A percentile compares a stretch with the other conserved stretches of the same genome.
Evolutionary conservation across 495 filamentous ascomycete genomes (phyloP).

Genomic region (Xylona heveae): DNA sequence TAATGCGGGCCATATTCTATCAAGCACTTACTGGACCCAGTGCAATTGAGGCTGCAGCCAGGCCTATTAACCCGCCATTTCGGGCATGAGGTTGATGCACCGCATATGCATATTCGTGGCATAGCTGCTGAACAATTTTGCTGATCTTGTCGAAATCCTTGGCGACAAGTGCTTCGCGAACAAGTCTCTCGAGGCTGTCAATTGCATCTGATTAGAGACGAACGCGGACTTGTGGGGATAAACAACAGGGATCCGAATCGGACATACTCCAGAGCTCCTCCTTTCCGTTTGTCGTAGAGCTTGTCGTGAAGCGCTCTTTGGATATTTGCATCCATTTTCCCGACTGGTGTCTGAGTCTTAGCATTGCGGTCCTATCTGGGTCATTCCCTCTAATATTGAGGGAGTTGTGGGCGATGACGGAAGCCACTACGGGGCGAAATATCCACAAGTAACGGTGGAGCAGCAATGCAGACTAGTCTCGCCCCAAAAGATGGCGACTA

Average conservation of each 20-base stretch:
- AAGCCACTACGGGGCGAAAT: no score
- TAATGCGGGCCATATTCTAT: background rate
- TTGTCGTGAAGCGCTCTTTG: conserved; percentile 90
- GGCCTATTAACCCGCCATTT: conserved; percentile 89
- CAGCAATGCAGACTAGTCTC: no score
- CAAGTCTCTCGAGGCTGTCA: conserved; percentile 64
- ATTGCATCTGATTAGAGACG: conserved; percentile 2
- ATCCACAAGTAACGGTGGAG: no score
- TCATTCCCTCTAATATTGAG: no score
- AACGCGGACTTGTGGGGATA: conserved; percentile 4
- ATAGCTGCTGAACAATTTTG: conserved; percentile 84
- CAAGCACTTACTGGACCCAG: conserved; percentile 55
- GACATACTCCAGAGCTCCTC: conserved; percentile 87
- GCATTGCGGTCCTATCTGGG: no score
- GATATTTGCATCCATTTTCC: conserved; percentile 63
- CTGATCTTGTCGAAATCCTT: conserved; percentile 59
- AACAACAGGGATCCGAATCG: conserved; percentile 2
- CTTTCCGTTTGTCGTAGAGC: conserved; percentile 93
- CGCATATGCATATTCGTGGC: conserved; percentile 93
- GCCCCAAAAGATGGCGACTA: no score
- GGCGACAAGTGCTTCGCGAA: conserved; percentile 60
- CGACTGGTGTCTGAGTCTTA: no score
- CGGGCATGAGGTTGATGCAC: conserved; percentile 94
- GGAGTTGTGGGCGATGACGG: no score
- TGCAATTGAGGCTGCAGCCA: conserved; percentile 92